Conservation (phyloP, 176 grass and related monocot species). For the Zea luxurians region DNA sequence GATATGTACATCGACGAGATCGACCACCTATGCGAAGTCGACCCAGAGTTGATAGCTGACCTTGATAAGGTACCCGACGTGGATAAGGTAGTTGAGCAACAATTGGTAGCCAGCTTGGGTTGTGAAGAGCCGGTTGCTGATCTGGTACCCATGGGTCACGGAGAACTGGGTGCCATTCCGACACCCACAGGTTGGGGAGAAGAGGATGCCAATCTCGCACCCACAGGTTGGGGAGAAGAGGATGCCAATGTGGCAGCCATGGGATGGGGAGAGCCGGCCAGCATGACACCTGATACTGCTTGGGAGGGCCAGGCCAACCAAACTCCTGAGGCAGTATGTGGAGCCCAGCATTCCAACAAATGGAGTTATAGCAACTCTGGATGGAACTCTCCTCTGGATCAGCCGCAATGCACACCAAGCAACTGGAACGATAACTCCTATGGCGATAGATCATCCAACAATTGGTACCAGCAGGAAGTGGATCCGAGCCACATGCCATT, state of each 20-base stretch:
- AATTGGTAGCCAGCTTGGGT: neutral
- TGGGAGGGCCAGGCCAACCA: too few species aligned
- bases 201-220: neutral
- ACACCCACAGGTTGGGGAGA: neutral
- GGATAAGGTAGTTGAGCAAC: neutral
- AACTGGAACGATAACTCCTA: too few species aligned
- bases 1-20: slow-evolving; percentile 48
- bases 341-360: too few species aligned
- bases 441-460: too few species aligned
- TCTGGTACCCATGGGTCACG: neutral
- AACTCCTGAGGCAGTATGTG: too few species aligned
- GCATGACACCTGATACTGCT: too few species aligned
- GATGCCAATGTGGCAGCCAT: neutral
- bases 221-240: neutral
- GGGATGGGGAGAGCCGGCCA: neutral
- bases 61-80: slow-evolving; percentile 47
- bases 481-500: too few species aligned
- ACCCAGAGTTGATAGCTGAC: slow-evolving; percentile 45
- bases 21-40: slow-evolving; percentile 26
- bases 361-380: too few species aligned
- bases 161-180: neutral
- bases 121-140: neutral
- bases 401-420: neutral
- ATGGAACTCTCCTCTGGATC: too few species aligned
- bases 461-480: too few species aligned